Evolutionary conservation across 345 rosid species (phyloP), one percentile per base, ranked within the genome.

Genomic region (Citrus unshiu): DNA sequence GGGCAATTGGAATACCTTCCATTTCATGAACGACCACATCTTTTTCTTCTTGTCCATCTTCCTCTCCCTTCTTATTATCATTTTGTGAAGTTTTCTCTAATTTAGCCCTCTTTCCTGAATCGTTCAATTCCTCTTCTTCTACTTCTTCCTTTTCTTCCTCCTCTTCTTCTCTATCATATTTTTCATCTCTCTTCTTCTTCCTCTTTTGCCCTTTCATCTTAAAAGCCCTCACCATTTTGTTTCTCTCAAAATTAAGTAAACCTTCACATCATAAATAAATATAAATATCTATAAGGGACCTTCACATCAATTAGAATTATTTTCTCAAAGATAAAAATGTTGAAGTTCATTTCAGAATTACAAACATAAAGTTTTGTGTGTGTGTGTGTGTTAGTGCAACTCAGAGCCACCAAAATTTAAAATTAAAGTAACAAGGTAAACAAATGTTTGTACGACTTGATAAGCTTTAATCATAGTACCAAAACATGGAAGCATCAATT

Each of bases 201-300:
- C 87, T 82, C 87, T 90, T 94, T 69, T 87, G 79, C 82, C 91
- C 90, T 73, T 93, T 93, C 25, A 88, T 70, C 65, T 84, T 89
- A 73, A 83, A 92, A 2, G 89, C 88, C 87, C 95, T 71, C 83
- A 89, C 95, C 97, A 95, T 94, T 64, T 82, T 80, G 22, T 76
- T 61, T 64, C 21, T 24, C 22, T 22, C 29, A 66, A 60, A 74
- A 37, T 4, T 54, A 80, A 62, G 58, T 39, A 60, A 29, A 40
- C 76, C 79, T 83, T 77, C 37, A 71, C 29, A 8, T 2, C 22
- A 30, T 0, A 30, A 71, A 10, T 43, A 64, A 32, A 21, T 5
- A 73, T 12, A 75, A 2, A 49, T 7, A n/a, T 30, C 1, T 10
- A 59, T 54, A 63, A 22, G 46, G 4, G 4, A 7, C 49, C 49